Evolutionary conservation across 2,329 filamentous ascomycete species (phyloP), one percentile per base, ranked within the genome.

Genomic region (Hypoxylon sp.): DNA sequence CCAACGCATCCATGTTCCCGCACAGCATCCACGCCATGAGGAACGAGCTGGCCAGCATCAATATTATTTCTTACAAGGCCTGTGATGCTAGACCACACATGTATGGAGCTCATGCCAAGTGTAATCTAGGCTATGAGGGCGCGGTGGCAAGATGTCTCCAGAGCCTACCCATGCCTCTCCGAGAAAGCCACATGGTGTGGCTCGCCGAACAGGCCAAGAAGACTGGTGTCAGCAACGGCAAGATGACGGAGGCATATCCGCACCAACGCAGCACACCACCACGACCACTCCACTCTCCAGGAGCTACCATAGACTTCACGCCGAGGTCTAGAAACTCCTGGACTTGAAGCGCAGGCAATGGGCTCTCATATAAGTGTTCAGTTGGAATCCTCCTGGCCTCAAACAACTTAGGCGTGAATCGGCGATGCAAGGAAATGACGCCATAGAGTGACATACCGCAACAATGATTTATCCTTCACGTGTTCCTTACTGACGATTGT

Each of bases 1-100:
- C 75, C 1, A 59, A 70, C 1, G 63, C 67, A 1, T 44, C 56
- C 4, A 58, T 46, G 4, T 77, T 64, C 49, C 63, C 44, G 5
- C 61, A 60, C 2, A 77, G 74, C 64, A 68, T 78, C 17, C 4
- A 31, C 7, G 48, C 42, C 0, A 50, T 78, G 10, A 71, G 70
- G 51, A 22, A 60, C 2, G 62, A 42, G 4, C 46, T 77, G 7
- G 63, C 73, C 4, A 33, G 35, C 7, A 55, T 77, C 17, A 69
- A 69, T 40, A 66, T 63, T 6, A 40, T 72, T 1, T 58, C 69
- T 3, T 77, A 70, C 49, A 58, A 68, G 7, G 75, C 75, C 7
- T 65, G 33, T 5, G 68, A 76, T 27, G 73, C 66, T 57, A 61
- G 51, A 30, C 75, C 75, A 6, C 73, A 76, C 17, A 56, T 66